These are phyloP conservation scores for Capronia americana DNA, from an alignment of 2,329 filamentous ascomycete genomes.

Conservation along the genomic window DNA sequence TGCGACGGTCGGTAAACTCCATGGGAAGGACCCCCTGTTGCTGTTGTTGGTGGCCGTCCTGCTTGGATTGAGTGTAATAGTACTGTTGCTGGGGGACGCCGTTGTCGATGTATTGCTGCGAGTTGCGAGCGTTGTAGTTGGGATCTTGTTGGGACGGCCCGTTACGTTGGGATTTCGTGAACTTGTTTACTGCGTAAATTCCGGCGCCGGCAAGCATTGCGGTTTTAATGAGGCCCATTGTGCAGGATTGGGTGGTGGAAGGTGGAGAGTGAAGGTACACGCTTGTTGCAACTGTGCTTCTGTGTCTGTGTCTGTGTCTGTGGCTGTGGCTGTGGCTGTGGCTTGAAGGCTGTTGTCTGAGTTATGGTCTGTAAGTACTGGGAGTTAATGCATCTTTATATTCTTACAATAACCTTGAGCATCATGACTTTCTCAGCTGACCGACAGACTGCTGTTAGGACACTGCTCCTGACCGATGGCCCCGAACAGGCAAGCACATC, in stretches of 20 bases:
- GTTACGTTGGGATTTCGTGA: conserved; percentile 11
- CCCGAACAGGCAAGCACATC: conserved; percentile 4
- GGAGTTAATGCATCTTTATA: not conserved
- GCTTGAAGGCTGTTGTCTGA: not conserved
- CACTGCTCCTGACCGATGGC: not conserved
- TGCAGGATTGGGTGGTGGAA: not conserved
- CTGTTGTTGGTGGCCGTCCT: conserved; percentile 4
- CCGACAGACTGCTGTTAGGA: not conserved
- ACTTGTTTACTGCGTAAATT: conserved; percentile 27
- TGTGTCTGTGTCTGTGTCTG: too few species aligned
- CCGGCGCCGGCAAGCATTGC: conserved; percentile 26
- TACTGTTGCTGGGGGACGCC: not conserved
- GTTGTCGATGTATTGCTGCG: conserved; percentile 20
- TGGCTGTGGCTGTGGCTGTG: not conserved
- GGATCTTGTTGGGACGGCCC: conserved; percentile 4
- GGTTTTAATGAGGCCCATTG: conserved; percentile 30
- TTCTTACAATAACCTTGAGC: not conserved
- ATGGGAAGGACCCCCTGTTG: conserved; percentile 11
- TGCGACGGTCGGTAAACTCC: conserved; percentile 20
- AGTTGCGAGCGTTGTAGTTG: conserved; percentile 4
- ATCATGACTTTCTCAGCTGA: not conserved
- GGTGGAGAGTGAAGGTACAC: too few species aligned
- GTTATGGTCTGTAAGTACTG: not conserved
- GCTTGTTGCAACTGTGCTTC: too few species aligned
- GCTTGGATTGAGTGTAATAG: not conserved